Conservation (phyloP, 208 protist genomes). For the Porcisia deanei region DNA sequence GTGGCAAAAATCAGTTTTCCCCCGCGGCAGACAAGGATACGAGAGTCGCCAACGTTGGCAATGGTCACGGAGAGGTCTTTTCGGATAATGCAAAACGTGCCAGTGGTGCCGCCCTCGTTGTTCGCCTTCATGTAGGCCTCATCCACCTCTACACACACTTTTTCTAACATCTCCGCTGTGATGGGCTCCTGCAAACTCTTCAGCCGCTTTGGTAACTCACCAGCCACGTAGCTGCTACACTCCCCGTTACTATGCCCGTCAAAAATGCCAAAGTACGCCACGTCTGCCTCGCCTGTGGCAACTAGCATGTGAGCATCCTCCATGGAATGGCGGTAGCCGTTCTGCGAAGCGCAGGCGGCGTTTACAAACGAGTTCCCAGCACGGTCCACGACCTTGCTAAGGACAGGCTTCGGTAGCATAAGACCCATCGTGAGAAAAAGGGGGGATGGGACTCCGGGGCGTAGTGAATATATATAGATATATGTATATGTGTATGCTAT, state of each 20-base stretch:
- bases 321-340: constrained; percentile 88
- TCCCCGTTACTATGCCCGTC: constrained; percentile 87
- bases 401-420: constrained; percentile 82
- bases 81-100: constrained; percentile 77
- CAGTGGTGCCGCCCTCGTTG: constrained; percentile 78
- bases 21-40: constrained; percentile 73
- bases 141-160: constrained; percentile 76
- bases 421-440: constrained; percentile 55
- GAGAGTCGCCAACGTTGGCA: constrained; percentile 92
- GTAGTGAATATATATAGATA: background rate
- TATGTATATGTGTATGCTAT: background rate
- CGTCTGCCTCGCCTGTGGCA: constrained; percentile 26
- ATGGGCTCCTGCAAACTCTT: constrained; percentile 51
- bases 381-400: constrained; percentile 87
- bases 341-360: constrained; percentile 57
- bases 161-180: constrained; percentile 65
- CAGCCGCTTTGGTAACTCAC: constrained; percentile 53
- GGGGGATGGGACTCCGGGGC: background rate
- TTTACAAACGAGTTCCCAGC: constrained; percentile 60
- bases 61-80: constrained; percentile 59
- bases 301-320: constrained; percentile 87
- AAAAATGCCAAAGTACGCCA: constrained; percentile 86
- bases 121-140: constrained; percentile 64
- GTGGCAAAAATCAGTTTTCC: constrained; percentile 75
- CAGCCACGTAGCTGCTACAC: constrained; percentile 82